Percentiles rank a stretch among this genome's conserved stretches.
phyloP scores from a whole-genome alignment of 2,329 filamentous ascomycete genomes.

The Cercospora zeae-maydis region DNA sequence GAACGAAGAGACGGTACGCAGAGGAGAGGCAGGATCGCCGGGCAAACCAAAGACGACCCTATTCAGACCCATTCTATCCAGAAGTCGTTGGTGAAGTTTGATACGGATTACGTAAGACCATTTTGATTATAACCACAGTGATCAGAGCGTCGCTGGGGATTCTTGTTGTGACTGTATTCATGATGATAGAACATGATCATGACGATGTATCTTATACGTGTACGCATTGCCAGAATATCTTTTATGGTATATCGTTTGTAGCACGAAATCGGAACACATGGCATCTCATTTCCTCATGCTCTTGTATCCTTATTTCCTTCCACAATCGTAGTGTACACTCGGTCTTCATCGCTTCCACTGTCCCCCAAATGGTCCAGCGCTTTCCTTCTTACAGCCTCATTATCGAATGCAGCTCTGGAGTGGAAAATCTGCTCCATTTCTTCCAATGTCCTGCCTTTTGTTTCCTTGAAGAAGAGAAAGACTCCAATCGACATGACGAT shows the following conservation, averaged over 20 bases:
- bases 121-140: no score
- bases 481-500: conserved; percentile 42
- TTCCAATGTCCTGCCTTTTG: conserved; percentile 37
- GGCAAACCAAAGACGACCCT: no score
- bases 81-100: no score
- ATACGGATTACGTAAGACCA: no score
- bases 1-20: no score
- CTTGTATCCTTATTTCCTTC: background rate
- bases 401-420: conserved; percentile 27
- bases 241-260: background rate
- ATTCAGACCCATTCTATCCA: no score
- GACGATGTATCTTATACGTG: background rate
- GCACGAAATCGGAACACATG: background rate
- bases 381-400: conserved; percentile 24
- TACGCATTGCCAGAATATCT: background rate
- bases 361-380: conserved; percentile 18
- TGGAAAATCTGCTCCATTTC: conserved; percentile 35
- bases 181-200: background rate
- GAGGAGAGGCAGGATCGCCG: no score
- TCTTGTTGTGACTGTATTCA: no score
- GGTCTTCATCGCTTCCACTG: conserved; percentile 1
- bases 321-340: background rate
- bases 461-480: conserved; percentile 40
- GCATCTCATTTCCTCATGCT: background rate
- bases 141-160: no score